phyloP scores from a whole-genome alignment of 495 filamentous ascomycete species.

The Penicillium canariense region DNA sequence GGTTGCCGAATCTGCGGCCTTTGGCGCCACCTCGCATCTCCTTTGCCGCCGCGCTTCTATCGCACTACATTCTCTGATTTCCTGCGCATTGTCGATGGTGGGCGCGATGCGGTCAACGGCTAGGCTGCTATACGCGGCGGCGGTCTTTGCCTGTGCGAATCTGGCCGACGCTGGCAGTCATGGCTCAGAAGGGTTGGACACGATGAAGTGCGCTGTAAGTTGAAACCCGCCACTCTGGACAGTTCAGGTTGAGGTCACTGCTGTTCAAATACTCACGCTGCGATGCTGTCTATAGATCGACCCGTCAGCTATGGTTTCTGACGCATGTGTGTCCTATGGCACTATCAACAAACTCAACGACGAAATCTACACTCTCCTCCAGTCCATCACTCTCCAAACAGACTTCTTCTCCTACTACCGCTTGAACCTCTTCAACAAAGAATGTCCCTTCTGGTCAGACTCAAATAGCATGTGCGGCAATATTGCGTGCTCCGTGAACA shows the following conservation, averaged over 20 bases:
- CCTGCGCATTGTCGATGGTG: not conserved
- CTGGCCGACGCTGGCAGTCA: conserved; percentile 44
- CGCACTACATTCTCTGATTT: not conserved
- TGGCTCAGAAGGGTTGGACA: conserved; percentile 36
- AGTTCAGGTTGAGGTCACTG: not conserved
- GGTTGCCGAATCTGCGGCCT: not conserved
- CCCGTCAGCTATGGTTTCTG: conserved; percentile 65
- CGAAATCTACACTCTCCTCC: conserved; percentile 73
- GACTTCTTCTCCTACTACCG: conserved; percentile 99
- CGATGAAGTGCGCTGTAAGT: conserved; percentile 67
- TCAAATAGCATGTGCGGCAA: conserved; percentile 94
- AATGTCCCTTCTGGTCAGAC: conserved; percentile 95
- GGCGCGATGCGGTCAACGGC: conserved; percentile 62
- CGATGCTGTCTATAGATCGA: conserved; percentile 50
- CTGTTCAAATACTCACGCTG: conserved; percentile 1
- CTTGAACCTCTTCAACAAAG: conserved; percentile 91
- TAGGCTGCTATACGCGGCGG: conserved; percentile 72
- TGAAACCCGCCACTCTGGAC: conserved; percentile 3
- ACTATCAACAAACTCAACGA: conserved; percentile 82
- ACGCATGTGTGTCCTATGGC: conserved; percentile 90
- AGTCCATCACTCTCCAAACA: conserved; percentile 77
- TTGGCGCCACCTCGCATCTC: conserved; percentile 1
- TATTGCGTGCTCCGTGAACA: conserved; percentile 96
- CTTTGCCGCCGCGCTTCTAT: not conserved
- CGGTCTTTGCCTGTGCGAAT: conserved; percentile 69